A percentile compares a stretch with the other conserved stretches of the same genome.
These are phyloP conservation scores for Eucalyptus sp. DNA, from an alignment of 345 rosid species.

Conservation along the genomic window DNA sequence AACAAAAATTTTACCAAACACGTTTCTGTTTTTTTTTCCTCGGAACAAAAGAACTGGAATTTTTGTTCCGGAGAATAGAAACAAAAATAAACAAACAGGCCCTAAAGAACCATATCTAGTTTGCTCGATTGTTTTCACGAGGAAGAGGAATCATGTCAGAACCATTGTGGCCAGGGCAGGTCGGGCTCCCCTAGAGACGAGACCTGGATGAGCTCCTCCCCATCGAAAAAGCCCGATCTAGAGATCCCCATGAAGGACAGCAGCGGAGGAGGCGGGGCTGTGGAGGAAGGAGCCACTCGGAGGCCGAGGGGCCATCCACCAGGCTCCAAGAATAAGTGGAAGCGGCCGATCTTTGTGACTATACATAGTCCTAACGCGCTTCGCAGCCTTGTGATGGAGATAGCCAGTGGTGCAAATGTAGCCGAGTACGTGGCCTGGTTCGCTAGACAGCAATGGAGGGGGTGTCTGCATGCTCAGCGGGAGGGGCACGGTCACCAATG, in stretches of 20 bases:
- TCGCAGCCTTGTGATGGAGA: no score
- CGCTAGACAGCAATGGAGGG: no score
- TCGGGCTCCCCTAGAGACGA: conserved; percentile 26
- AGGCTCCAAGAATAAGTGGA: conserved; percentile 46
- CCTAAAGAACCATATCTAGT: neutral
- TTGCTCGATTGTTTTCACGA: neutral
- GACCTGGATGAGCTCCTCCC: conserved; percentile 1
- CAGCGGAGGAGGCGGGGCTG: neutral
- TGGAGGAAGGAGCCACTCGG: conserved; percentile 21
- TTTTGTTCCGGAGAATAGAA: no score
- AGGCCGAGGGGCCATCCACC: conserved; percentile 42
- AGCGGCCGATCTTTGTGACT: conserved; percentile 43
- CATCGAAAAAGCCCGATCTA: conserved; percentile 9
- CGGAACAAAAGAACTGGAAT: no score
- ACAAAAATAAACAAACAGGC: no score
- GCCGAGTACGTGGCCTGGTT: no score
- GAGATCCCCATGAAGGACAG: conserved; percentile 10
- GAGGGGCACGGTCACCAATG: no score
- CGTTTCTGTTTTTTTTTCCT: no score
- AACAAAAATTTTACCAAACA: no score
- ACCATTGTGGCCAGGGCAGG: conserved; percentile 42
- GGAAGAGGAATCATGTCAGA: conserved; percentile 35
- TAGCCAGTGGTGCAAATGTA: no score
- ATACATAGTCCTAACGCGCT: neutral
- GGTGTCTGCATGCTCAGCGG: no score